Conservation (phyloP, 352 stramenopile genomes). For the Globisporangium heterothallicum region DNA sequence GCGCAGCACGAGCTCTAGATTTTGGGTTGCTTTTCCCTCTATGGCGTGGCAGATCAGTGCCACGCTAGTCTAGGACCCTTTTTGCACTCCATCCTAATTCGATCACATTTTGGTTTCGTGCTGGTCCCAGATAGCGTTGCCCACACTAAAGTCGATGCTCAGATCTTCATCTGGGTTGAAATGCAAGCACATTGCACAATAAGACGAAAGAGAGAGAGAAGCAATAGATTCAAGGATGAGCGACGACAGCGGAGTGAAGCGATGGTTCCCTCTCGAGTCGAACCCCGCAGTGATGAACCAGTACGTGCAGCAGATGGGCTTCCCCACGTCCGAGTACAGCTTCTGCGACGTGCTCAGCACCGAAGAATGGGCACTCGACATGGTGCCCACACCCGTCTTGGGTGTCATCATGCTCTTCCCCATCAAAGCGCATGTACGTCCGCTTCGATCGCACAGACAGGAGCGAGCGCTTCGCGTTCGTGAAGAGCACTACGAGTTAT, state of each 20-base stretch:
- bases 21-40: neutral
- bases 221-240: slow-evolving; percentile 27
- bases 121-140: neutral
- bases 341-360: slow-evolving; percentile 95
- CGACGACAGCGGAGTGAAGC: slow-evolving; percentile 48
- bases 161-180: slow-evolving; percentile 9
- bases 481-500: neutral
- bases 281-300: slow-evolving; percentile 95
- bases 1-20: slow-evolving; percentile 1
- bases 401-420: slow-evolving; percentile 95
- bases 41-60: too few species aligned
- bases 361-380: slow-evolving; percentile 95
- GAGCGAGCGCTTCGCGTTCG: too few species aligned
- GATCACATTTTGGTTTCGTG: too few species aligned
- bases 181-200: neutral
- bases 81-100: too few species aligned
- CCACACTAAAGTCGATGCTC: neutral
- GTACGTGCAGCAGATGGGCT: slow-evolving; percentile 93
- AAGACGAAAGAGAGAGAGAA: neutral
- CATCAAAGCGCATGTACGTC: slow-evolving; percentile 83
- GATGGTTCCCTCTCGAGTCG: slow-evolving; percentile 90
- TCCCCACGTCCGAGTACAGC: slow-evolving; percentile 76
- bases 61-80: neutral
- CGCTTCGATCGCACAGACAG: too few species aligned
- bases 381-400: slow-evolving; percentile 91